Evolutionary conservation across 2,329 filamentous ascomycete genomes (phyloP).

Genomic region (Diatrype stigma): DNA sequence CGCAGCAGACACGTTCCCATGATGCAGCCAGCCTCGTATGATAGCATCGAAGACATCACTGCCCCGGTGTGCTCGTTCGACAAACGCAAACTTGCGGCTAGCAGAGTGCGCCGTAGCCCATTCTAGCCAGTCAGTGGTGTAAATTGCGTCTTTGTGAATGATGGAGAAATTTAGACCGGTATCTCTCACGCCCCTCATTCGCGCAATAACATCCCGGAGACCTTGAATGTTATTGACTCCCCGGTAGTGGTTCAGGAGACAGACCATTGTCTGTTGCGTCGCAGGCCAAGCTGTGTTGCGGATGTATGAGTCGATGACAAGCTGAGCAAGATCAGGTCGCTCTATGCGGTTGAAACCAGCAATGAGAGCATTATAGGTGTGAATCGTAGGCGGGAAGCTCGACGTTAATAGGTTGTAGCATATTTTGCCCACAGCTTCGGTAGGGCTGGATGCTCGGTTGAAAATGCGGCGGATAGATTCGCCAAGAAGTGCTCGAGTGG

Average conservation of each 20-base stretch:
- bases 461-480: slow-evolving; percentile 25
- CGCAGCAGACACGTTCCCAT: slow-evolving; percentile 28
- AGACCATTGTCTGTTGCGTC: slow-evolving; percentile 45
- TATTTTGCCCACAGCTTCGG: slow-evolving; percentile 38
- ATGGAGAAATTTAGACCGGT: slow-evolving; percentile 20
- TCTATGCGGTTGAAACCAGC: slow-evolving; percentile 55
- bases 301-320: slow-evolving; percentile 50
- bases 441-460: slow-evolving; percentile 16
- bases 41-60: slow-evolving; percentile 40
- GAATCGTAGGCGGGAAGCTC: slow-evolving; percentile 56
- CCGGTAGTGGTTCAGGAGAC: slow-evolving; percentile 48
- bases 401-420: slow-evolving; percentile 66
- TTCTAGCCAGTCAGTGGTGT: slow-evolving; percentile 18
- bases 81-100: slow-evolving; percentile 27
- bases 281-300: slow-evolving; percentile 39
- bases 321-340: slow-evolving; percentile 45
- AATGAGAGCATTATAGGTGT: slow-evolving; percentile 69
- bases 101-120: slow-evolving; percentile 21
- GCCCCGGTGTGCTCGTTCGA: slow-evolving; percentile 36
- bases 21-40: slow-evolving; percentile 44
- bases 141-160: slow-evolving; percentile 27
- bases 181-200: slow-evolving; percentile 39
- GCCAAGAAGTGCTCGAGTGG: slow-evolving; percentile 16
- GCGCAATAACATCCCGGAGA: slow-evolving; percentile 41
- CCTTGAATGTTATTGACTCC: slow-evolving; percentile 34